These are phyloP conservation scores for Fistulinella cinereoalba DNA, from an alignment of 1,284 basidiomycete genomes.

Conservation along the genomic window DNA sequence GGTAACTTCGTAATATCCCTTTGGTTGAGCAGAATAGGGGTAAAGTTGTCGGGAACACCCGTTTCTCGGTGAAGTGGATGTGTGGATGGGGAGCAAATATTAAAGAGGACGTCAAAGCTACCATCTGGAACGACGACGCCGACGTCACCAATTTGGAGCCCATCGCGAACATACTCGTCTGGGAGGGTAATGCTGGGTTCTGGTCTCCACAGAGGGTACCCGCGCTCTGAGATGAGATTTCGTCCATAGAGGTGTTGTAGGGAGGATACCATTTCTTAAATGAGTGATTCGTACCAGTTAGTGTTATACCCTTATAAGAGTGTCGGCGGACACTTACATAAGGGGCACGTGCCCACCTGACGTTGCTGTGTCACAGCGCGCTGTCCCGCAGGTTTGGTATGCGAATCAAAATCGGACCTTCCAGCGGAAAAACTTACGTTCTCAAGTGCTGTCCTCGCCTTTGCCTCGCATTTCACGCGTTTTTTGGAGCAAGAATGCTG, in stretches of 20 bases:
- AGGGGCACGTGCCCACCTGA: no score
- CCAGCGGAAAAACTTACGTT: no score
- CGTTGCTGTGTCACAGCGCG: no score
- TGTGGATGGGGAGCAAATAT: constrained; percentile 16
- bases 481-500: no score
- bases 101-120: constrained; percentile 30
- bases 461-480: no score
- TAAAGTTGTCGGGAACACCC: constrained; percentile 13
- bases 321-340: no score
- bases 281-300: no score
- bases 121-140: constrained; percentile 28
- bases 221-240: constrained; percentile 20
- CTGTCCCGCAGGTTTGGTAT: no score
- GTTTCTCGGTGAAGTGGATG: constrained; percentile 10
- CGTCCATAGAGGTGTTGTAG: constrained; percentile 14
- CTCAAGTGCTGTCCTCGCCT: no score
- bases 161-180: constrained; percentile 15
- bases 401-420: no score
- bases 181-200: constrained; percentile 22
- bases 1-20: constrained; percentile 11
- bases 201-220: constrained; percentile 30
- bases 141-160: constrained; percentile 31
- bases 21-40: constrained; percentile 1
- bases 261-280: constrained; percentile 12
- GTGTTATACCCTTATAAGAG: no score